phyloP scores from a whole-genome alignment of 441 rosid species.

The Rhodomyrtus psidioides region DNA sequence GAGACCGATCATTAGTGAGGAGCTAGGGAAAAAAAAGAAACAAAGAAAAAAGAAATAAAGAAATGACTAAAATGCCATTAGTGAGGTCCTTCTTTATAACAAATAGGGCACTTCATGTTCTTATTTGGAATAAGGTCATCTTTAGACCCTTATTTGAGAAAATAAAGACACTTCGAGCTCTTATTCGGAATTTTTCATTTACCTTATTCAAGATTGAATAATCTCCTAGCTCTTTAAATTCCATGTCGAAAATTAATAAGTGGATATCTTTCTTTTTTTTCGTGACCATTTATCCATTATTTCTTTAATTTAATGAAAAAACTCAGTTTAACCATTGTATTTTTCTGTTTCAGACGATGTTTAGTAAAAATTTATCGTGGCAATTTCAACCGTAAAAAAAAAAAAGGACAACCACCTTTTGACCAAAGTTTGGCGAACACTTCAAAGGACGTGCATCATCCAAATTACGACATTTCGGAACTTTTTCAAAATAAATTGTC shows the following conservation, averaged over 20 bases:
- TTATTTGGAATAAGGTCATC: no score
- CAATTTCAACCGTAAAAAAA: background rate
- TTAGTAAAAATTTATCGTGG: rapidly evolving
- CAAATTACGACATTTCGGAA: rapidly evolving
- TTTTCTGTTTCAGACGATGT: background rate
- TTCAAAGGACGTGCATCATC: rapidly evolving
- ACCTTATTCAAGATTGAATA: background rate
- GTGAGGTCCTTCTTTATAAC: no score
- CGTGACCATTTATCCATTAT: background rate
- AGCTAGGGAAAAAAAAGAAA: no score
- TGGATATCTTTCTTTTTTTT: rapidly evolving
- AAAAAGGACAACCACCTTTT: rapidly evolving
- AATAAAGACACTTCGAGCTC: no score
- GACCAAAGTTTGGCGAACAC: background rate
- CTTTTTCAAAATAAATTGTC: background rate
- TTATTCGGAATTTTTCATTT: no score
- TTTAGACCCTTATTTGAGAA: no score
- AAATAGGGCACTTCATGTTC: no score
- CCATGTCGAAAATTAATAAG: background rate
- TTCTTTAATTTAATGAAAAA: background rate
- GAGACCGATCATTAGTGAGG: no score
- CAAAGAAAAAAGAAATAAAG: no score
- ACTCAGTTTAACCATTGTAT: background rate
- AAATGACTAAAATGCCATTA: no score
- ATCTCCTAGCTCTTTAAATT: background rate